Conservation (phyloP, 176 grass and related monocot genomes). For the Hsuehochloa calcarea region DNA sequence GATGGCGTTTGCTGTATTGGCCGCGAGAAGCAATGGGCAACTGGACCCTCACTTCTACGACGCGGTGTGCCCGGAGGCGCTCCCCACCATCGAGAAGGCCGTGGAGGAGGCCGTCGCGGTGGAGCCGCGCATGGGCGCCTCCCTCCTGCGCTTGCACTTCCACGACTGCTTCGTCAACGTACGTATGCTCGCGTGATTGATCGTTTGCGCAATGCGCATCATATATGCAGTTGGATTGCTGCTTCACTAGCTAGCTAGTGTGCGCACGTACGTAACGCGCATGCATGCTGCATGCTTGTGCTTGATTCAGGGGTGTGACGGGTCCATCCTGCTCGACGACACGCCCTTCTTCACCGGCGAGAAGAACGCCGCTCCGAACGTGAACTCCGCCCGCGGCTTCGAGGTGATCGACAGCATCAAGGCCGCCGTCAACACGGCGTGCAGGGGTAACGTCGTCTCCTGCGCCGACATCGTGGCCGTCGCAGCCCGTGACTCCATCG, state of each 20-base stretch:
- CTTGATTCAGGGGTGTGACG: slow-evolving; percentile 76
- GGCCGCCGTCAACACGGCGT: slow-evolving; percentile 55
- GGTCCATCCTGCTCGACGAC: slow-evolving; percentile 74
- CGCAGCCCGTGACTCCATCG: slow-evolving; percentile 71
- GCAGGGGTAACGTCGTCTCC: slow-evolving; percentile 64
- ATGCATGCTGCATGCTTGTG: background rate
- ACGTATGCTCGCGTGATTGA: background rate
- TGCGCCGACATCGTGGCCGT: slow-evolving; percentile 72
- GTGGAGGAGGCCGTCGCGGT: slow-evolving; percentile 47
- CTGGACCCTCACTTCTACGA: slow-evolving; percentile 72
- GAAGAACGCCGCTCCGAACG: slow-evolving; percentile 69
- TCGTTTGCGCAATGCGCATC: too few species aligned
- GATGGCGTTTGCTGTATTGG: slow-evolving; percentile 29
- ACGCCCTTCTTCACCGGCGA: slow-evolving; percentile 68
- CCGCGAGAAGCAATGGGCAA: slow-evolving; percentile 18
- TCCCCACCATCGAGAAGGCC: slow-evolving; percentile 51
- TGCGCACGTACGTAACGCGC: background rate
- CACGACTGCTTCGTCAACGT: slow-evolving; percentile 98
- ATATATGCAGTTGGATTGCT: too few species aligned
- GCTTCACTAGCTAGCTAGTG: too few species aligned
- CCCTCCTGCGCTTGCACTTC: slow-evolving; percentile 78
- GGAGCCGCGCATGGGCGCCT: slow-evolving; percentile 77
- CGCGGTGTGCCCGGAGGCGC: slow-evolving; percentile 50
- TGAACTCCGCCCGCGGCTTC: slow-evolving; percentile 66
- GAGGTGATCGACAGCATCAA: slow-evolving; percentile 76